phyloP scores from a whole-genome alignment of 2,329 filamentous ascomycete genomes.

The Shiraia sp. region DNA sequence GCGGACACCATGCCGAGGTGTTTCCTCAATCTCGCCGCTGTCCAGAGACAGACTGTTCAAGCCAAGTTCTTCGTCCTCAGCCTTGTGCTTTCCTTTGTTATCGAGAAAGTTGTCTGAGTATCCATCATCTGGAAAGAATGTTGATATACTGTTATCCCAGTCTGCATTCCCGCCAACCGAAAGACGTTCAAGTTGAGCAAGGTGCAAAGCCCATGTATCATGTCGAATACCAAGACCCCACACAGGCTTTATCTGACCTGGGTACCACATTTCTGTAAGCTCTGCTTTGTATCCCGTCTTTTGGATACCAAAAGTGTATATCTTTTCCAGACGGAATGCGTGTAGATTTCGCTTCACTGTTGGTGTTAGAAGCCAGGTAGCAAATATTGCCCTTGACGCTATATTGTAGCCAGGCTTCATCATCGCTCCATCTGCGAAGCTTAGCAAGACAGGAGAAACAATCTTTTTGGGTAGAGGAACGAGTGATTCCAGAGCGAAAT shows the following conservation, averaged over 20 bases:
- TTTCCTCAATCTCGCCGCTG: not conserved
- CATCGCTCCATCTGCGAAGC: constrained; percentile 25
- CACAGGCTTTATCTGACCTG: constrained; percentile 17
- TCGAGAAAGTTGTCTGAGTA: constrained; percentile 7
- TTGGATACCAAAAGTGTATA: constrained; percentile 36
- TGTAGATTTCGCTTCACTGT: constrained; percentile 16
- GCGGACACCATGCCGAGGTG: constrained; percentile 23
- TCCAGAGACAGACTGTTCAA: constrained; percentile 7
- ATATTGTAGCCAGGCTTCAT: constrained; percentile 20
- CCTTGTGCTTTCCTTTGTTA: not conserved
- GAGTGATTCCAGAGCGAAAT: constrained; percentile 32
- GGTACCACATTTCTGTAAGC: constrained; percentile 33
- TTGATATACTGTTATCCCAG: constrained; percentile 25
- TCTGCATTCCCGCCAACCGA: constrained; percentile 21
- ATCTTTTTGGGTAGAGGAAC: constrained; percentile 12
- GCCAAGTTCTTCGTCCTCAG: constrained; percentile 11
- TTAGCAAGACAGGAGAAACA: constrained; percentile 24
- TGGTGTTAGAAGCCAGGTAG: constrained; percentile 19
- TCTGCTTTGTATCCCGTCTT: constrained; percentile 35
- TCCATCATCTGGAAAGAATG: constrained; percentile 36
- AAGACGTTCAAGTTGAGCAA: constrained; percentile 31
- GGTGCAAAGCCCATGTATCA: constrained; percentile 31
- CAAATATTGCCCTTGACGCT: constrained; percentile 20
- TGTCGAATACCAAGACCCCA: constrained; percentile 40
- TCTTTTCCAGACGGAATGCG: constrained; percentile 25